A percentile compares a stretch with the other conserved stretches of the same genome.
Conservation (phyloP, 1,284 basidiomycete species). For the Cystobasidium sp. region DNA sequence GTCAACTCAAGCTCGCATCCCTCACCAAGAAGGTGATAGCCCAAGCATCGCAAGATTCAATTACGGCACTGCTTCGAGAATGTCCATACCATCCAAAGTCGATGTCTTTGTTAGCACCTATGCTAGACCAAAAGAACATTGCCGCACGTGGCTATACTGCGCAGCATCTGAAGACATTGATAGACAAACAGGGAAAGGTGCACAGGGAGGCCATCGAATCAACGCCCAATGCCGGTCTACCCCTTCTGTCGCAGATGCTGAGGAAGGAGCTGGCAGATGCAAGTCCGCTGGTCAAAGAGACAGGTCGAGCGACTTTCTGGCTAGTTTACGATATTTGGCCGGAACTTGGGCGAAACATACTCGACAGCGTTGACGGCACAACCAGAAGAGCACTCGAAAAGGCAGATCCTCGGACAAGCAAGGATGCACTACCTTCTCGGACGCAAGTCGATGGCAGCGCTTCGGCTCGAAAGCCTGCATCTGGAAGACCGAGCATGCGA, state of each 20-base stretch:
- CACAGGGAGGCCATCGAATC: constrained; percentile 54
- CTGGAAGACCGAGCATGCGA: constrained; percentile 20
- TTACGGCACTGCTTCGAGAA: constrained; percentile 70
- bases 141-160: constrained; percentile 73
- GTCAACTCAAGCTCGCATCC: constrained; percentile 82
- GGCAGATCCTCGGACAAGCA: constrained; percentile 53
- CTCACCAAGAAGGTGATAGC: constrained; percentile 95
- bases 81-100: constrained; percentile 73
- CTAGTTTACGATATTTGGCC: constrained; percentile 76
- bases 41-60: constrained; percentile 77
- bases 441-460: not conserved
- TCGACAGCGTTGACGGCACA: constrained; percentile 70
- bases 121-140: constrained; percentile 74
- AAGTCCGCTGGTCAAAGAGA: constrained; percentile 78
- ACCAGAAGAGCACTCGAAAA: constrained; percentile 85
- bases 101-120: constrained; percentile 72
- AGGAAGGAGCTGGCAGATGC: constrained; percentile 75
- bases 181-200: constrained; percentile 53
- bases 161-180: constrained; percentile 55
- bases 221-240: constrained; percentile 63
- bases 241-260: constrained; percentile 72
- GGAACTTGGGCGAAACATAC: constrained; percentile 67
- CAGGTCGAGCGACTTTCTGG: constrained; percentile 78
- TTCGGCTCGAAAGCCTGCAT: not conserved
- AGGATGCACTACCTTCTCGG: not conserved